Evolutionary conservation across 2,329 filamentous ascomycete species (phyloP), one percentile per base, ranked within the genome.

Genomic region (Harringtonia aguacate): DNA sequence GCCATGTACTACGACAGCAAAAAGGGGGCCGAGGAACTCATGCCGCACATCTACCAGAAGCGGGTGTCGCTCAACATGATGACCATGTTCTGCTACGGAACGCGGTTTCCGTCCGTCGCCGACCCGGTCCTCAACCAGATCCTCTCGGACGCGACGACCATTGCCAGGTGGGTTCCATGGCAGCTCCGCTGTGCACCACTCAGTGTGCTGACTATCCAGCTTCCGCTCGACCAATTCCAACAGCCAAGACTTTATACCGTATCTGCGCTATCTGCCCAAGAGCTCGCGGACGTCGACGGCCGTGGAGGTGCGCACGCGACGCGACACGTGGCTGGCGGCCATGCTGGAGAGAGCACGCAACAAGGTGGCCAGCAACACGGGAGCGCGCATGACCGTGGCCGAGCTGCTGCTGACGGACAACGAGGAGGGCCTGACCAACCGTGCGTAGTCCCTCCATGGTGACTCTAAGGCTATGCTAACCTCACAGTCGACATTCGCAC

Each of bases 41-140:
- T 24, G 24, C 43, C 43, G 33, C 38, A 41, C 37, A 30, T 41
- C 12, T 45, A 45, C 24, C 24, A 37, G 24, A 41, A 41, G 28
- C 43, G 43, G 20, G 18, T 45, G n/a, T 17, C 43, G 15, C 43
- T 45, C 38, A 45, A 45, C 37, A 30, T 41, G 12, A 31, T 41
- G 33, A 37, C 15, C 14, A 45, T 41, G 43, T 41, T 45, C 34
- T 41, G 38, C 34, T 45, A 45, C 34, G 38, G 38, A 17, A 34
- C 22, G 6, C 43, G 43, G 21, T 45, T 45, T 18, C 4, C 24
- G 2, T 29, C 24, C 14, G 37, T 45, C 3, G 10, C 6, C 22
- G 43, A 45, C 12, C 43, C 43, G 2, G 9, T 45, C 22, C 21
- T 45, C 6, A 33, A 20, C 15, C 43, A 45, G 37, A 45, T 45